Evolutionary conservation across 257 asterid species (phyloP), one percentile per base, ranked within the genome.

Genomic region (Petrea volubilis): DNA sequence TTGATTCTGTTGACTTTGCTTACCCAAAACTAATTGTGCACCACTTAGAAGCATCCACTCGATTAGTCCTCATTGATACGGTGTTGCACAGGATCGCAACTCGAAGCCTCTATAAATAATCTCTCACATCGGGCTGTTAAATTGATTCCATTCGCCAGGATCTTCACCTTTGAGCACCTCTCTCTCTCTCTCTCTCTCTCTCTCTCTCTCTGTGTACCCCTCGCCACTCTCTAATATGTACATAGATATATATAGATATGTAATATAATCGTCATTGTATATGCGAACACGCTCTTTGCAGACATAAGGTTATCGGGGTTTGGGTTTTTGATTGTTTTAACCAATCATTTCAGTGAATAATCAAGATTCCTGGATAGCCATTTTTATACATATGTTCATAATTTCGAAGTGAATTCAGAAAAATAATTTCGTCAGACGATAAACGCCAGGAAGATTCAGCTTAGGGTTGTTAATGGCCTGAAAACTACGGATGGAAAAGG

Each of bases 271-370:
- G 23, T 29, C 0, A 7, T 6, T 41, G 6, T 28, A 28, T 52
- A 21, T 51, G 65, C 59, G 20, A 57, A 41, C 8, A 29, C 43
- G 18, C 8, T 20, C 43, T 28, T 63, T 40, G 49, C 29, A 38
- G 52, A 15, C 21, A 24, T 36, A 20, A 13, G 21, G 17, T 38
- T 18, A 12, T 27, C 20, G n/a, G 55, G 36, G 31, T 52, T 64
- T 55, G 60, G 47, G 67, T n/a, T n/a, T 20, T 59, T 56, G 9
- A 56, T 68, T 44, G 11, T 52, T 57, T 20, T 64, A 14, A 60
- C 52, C 18, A 2, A 41, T 9, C 33, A 11, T n/a, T 24, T 63
- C 51, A 10, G 53, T 31, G 49, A 46, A 66, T 25, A 68, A 65
- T 67, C 47, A 1, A 64, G 57, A 6, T 53, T 51, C 50, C 40